Conservation (phyloP, 306 rosid species). For the Sicyos baderoa region DNA sequence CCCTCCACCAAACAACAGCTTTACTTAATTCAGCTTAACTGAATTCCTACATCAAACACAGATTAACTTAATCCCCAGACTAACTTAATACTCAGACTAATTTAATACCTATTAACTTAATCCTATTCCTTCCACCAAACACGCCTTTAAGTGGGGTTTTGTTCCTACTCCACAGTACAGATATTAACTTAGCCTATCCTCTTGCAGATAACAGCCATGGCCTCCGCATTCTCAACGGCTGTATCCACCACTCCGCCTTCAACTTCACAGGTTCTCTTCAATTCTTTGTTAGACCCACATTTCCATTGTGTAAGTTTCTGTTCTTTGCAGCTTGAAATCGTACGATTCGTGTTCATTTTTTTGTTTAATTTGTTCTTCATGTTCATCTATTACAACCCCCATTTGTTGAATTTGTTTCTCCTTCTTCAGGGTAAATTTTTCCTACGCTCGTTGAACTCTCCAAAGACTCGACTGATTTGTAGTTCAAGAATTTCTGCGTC, state of each 20-base stretch:
- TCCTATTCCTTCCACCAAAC: too few species aligned
- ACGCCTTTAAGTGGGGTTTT: too few species aligned
- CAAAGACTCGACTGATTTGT: background rate
- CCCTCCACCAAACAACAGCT: too few species aligned
- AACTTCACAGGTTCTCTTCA: background rate
- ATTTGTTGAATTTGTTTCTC: background rate
- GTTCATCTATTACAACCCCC: background rate
- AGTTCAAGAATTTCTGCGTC: background rate
- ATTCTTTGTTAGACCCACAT: background rate
- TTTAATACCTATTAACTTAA: too few species aligned
- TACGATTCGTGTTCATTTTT: background rate
- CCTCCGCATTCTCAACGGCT: background rate
- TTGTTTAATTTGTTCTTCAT: background rate
- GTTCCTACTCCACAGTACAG: too few species aligned
- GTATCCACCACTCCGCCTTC: background rate
- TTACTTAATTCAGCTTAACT: too few species aligned
- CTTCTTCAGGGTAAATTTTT: background rate
- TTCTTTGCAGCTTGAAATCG: background rate
- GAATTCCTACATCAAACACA: too few species aligned
- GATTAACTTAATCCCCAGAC: too few species aligned
- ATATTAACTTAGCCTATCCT: too few species aligned
- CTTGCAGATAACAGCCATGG: slow-evolving; percentile 10
- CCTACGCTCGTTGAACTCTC: background rate
- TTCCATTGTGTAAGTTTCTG: background rate
- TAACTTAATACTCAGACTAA: too few species aligned